Evolutionary conservation across 441 rosid species (phyloP), one percentile per base, ranked within the genome.

Genomic region (Euphorbia corollata): DNA sequence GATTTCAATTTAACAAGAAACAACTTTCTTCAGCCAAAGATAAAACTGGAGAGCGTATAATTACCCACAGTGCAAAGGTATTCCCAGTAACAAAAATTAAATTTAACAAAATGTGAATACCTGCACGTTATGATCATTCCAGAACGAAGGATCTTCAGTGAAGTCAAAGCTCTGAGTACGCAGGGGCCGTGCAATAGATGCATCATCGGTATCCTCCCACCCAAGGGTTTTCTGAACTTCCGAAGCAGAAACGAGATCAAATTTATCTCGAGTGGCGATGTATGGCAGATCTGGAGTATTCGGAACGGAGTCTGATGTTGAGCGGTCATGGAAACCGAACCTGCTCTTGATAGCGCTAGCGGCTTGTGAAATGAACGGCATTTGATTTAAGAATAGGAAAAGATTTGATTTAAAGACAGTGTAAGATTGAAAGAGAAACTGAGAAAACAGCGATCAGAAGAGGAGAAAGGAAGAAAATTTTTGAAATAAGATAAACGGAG

Each of bases 101-200:
- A 4, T 64, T 59, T 64, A n/a, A 8, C 24, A 30, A 5, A 50
- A 27, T 23, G 41, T 38, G 0, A 27, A 45, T 68, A 93, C 99
- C 95, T 95, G 99, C 23, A 95, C 98, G 68, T 95, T 95, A 68
- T 83, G 97, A 57, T 95, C 99, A 80, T 87, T 87, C 98, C 98
- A 90, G 75, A 95, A 88, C 19, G 97, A 85, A 0, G 97, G 96
- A 78, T 90, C 98, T 63, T 95, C 97, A n/a, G 67, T 65, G 72
- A 91, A 75, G 70, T 91, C 98, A 62, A 87, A 90, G 75, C 86
- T 82, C 61, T 75, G 91, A 45, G 82, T 68, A 1, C 66, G 82
- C 15, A 63, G 79, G 36, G 71, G 72, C 47, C 62, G 76, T 1
- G 71, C 75, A 23, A 74, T 75, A 53, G 81, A 62, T 19, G 41